These are phyloP conservation scores for Mycena chlorophos DNA, from an alignment of 768 basidiomycete genomes.

Conservation along the genomic window DNA sequence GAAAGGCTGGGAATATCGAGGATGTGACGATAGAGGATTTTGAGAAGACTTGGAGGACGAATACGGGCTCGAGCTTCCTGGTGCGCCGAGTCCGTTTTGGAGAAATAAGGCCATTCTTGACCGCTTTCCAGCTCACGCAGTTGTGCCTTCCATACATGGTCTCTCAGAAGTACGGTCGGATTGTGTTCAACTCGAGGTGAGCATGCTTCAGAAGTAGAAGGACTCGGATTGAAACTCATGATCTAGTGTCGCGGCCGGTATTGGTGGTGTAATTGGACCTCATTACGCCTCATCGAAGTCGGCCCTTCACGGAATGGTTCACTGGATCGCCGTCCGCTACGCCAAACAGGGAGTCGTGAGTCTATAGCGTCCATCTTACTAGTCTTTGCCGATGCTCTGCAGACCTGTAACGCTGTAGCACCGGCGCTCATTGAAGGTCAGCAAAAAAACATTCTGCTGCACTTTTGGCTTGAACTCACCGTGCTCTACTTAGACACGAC, in stretches of 20 bases:
- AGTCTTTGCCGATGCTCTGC: background rate
- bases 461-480: background rate
- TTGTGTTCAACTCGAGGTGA: constrained; percentile 56
- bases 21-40: constrained; percentile 22
- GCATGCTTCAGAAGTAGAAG: background rate
- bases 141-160: constrained; percentile 54
- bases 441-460: background rate
- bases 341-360: constrained; percentile 52
- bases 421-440: constrained; percentile 51
- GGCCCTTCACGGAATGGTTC: constrained; percentile 53
- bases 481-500: constrained; percentile 37
- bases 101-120: background rate
- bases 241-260: constrained; percentile 48
- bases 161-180: constrained; percentile 46
- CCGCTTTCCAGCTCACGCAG: constrained; percentile 58
- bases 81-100: constrained; percentile 26
- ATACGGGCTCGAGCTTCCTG: constrained; percentile 47
- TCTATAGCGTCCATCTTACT: background rate
- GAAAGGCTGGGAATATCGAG: constrained; percentile 47
- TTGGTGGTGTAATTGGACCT: constrained; percentile 54
- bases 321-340: constrained; percentile 54
- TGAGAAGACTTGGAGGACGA: constrained; percentile 44
- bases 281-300: constrained; percentile 60
- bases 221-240: background rate
- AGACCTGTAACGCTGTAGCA: constrained; percentile 56